Base-by-base conservation (phyloP, 108 stramenopile genomes). In the Fistulifera solaris region DNA sequence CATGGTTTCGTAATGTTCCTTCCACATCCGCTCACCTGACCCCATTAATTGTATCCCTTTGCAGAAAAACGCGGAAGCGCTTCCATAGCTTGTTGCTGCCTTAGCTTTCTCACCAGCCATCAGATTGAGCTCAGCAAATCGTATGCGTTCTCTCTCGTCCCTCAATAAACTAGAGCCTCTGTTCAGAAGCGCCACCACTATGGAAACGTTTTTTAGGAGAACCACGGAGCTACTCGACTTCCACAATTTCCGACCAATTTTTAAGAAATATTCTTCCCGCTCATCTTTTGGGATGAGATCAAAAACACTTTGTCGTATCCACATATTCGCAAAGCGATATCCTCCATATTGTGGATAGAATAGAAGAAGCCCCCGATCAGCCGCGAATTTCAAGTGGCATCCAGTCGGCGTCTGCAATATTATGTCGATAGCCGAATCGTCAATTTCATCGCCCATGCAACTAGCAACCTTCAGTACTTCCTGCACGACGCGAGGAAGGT, bases 261-360 rank as follows among this genome's bases (percentile, higher is more conserved):
- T 22, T 18, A 54, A 10, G 43, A 53, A 39, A 2, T 53, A 15
- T 4, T 13, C 38, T 6, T 26, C 10, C 11, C 13, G 5, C 13
- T 59, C 45, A 14, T 56, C 40, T 0, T 61, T 54, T 19, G 48
- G 38, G 10, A 76, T 65, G 26, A 76, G 39, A 14, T 23, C 39
- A 31, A 69, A 73, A 1, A 65, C 68, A 38, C 68, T 65, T 50
- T 77, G 68, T 40, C 67, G 54, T 4, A 77, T 52, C 40, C 64
- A 56, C 39, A 73, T 68, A 48, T 77, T 71, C 17, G 50, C 51
- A 40, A 77, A 77, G 22, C 45, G 48, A 17, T 54, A 73, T n/a
- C 38, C 35, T 14, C 53, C 35, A 12, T n/a, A 35, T 17, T 35
- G 35, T n/a, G 27, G 14, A 8, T 27, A 35, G 15, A 39, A 39